Evolutionary conservation across 768 basidiomycete genomes (phyloP).

Genomic region (Fomitopsis pulvina): DNA sequence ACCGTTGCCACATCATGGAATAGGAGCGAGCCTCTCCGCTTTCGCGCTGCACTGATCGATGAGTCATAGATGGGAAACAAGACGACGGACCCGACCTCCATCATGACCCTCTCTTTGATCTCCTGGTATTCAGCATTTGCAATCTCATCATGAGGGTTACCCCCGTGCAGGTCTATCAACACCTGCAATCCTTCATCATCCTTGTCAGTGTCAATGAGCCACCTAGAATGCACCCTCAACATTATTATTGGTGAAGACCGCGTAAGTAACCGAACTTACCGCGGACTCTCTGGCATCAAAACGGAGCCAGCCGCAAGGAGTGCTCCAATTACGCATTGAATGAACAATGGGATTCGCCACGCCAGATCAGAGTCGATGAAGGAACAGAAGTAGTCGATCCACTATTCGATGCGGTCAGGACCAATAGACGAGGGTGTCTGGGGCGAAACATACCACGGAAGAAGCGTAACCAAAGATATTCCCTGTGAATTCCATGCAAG

Average conservation of each 20-base stretch:
- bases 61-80: background rate
- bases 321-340: conserved; percentile 83
- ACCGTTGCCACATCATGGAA: conserved; percentile 76
- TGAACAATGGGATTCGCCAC: conserved; percentile 87
- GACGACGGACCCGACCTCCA: conserved; percentile 44
- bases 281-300: conserved; percentile 84
- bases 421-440: background rate
- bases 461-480: conserved; percentile 88
- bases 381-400: conserved; percentile 93
- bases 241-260: background rate
- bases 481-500: conserved; percentile 93
- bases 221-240: conserved; percentile 36
- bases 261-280: conserved; percentile 35
- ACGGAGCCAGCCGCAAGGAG: conserved; percentile 77
- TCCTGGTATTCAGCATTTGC: conserved; percentile 85
- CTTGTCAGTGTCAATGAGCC: conserved; percentile 83
- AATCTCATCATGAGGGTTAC: conserved; percentile 55
- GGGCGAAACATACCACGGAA: conserved; percentile 59
- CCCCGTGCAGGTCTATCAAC: conserved; percentile 85
- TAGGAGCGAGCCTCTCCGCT: conserved; percentile 75
- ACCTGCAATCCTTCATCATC: conserved; percentile 82
- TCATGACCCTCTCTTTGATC: conserved; percentile 74
- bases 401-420: conserved; percentile 44
- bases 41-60: conserved; percentile 46
- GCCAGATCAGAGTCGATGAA: conserved; percentile 79